Conservation (phyloP, 306 rosid genomes). For the Malus domestica region DNA sequence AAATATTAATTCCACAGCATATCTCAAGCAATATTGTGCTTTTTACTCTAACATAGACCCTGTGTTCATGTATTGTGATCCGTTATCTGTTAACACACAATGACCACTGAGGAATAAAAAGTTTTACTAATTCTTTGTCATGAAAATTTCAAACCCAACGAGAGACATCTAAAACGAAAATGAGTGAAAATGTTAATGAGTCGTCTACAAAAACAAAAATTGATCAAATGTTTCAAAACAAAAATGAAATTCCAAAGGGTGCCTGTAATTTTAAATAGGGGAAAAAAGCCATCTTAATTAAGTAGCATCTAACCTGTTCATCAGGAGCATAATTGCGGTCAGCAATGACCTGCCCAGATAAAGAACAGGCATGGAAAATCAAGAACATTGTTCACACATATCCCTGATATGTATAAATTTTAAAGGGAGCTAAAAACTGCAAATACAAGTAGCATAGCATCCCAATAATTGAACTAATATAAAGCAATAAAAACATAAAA, state of each 20-base stretch:
- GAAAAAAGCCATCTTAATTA: neutral
- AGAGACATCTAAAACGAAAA: neutral
- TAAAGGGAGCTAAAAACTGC: neutral
- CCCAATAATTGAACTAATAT: neutral
- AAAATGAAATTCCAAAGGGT: neutral
- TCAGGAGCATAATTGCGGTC: slow-evolving; percentile 61
- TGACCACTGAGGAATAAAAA: neutral
- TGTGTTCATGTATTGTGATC: neutral
- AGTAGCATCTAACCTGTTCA: slow-evolving; percentile 52
- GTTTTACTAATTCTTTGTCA: neutral
- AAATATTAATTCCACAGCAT: neutral
- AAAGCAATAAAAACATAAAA: neutral
- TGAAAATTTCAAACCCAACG: neutral
- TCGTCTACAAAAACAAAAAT: neutral
- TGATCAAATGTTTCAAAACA: neutral
- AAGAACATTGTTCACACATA: neutral
- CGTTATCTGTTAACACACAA: neutral
- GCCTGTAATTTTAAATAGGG: neutral
- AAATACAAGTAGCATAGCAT: neutral
- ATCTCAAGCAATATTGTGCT: neutral
- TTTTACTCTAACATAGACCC: neutral
- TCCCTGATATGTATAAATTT: neutral
- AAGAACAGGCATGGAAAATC: slow-evolving; percentile 8
- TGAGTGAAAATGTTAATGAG: neutral
- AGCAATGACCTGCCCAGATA: slow-evolving; percentile 53